phyloP scores from a whole-genome alignment of 371 early-diverging fungal genomes.

The Rhizomucor pusillus region DNA sequence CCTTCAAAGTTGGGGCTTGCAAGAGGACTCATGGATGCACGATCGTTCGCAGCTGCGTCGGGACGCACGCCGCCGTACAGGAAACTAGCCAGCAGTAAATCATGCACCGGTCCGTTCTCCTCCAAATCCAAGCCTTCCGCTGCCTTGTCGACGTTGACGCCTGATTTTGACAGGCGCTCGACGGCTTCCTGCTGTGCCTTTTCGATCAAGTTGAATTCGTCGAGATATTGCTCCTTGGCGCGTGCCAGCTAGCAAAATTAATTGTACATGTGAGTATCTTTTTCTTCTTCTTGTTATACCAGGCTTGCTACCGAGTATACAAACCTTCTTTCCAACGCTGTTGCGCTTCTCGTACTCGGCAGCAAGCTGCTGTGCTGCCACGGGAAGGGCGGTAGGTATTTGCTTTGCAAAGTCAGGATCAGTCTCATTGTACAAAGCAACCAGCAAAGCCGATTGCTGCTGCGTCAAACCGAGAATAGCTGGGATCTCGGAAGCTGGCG shows the following conservation, averaged over 20 bases:
- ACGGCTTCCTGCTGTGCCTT: conserved; percentile 56
- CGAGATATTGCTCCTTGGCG: conserved; percentile 35
- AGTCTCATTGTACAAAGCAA: conserved; percentile 58
- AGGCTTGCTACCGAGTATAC: no score
- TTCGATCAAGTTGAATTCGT: conserved; percentile 51
- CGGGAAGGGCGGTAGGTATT: conserved; percentile 56
- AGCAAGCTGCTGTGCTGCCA: conserved; percentile 52
- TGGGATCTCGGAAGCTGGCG: conserved; percentile 28
- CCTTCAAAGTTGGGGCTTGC: conserved; percentile 58
- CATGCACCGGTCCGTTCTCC: conserved; percentile 32
- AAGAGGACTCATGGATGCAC: conserved; percentile 47
- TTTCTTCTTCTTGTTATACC: conserved; percentile 19
- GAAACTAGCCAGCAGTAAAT: conserved; percentile 51
- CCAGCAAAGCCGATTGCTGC: conserved; percentile 52
- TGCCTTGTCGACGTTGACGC: conserved; percentile 57
- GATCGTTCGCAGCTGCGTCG: conserved; percentile 37
- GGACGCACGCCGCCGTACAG: conserved; percentile 56
- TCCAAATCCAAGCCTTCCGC: conserved; percentile 37
- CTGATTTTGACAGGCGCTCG: conserved; percentile 38
- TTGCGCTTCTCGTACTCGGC: conserved; percentile 57
- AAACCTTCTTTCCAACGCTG: conserved; percentile 44
- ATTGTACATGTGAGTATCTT: background rate
- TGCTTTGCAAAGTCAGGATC: conserved; percentile 58
- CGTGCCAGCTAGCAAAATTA: conserved; percentile 46
- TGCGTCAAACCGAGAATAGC: conserved; percentile 57